Base-by-base conservation (phyloP, 164 flowering plant species). In the Magnolia kwangsiensis region DNA sequence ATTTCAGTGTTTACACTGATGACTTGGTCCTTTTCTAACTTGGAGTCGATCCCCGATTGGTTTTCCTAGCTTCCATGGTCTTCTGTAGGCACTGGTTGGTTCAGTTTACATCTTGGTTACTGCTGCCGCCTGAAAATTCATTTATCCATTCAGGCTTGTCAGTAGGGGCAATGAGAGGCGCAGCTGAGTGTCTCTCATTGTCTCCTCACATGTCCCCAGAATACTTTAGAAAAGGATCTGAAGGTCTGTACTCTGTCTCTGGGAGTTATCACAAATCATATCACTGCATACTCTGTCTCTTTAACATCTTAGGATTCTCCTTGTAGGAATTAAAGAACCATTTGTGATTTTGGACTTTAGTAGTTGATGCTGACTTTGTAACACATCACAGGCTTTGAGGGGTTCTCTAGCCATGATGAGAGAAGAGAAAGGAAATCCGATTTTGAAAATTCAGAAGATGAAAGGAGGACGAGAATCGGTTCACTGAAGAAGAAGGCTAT, bases 381-480 rank as follows among this genome's bases (percentile, higher is more conserved):
- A 68, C 51, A 18, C 31, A 27, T 29, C 55, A 59, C 78, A 89
- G 94, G 90, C 75, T 86, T 88, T 83, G 93, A 90, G 59, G 91
- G 90, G 7, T 81, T 67, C 27, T 85, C 84, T 50, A 75, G 84
- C 66, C 80, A 83, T 74, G 97, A 92, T 50, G 97, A 87, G 81
- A 88, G 87, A 85, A 87, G 89, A 78, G 97, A 94, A 71, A 87
- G 94, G 80, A 92, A 86, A 80, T 94, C 98, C 75, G 98, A 94
- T 78, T 89, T 88, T 86, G 98, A 92, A 74, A 87, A 82, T 79
- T 92, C 97, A 21, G 98, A 94, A 82, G 98, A 94, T 85, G 98
- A 94, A 74, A 91, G 96, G 83, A 88, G 91, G 74, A 87, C 93
- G 4, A 91, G 89, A 84, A 94, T 90, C 71, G 90, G 93, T 51